Evolutionary conservation across 2,329 filamentous ascomycete species (phyloP).

Genomic region (Venturia asperata): DNA sequence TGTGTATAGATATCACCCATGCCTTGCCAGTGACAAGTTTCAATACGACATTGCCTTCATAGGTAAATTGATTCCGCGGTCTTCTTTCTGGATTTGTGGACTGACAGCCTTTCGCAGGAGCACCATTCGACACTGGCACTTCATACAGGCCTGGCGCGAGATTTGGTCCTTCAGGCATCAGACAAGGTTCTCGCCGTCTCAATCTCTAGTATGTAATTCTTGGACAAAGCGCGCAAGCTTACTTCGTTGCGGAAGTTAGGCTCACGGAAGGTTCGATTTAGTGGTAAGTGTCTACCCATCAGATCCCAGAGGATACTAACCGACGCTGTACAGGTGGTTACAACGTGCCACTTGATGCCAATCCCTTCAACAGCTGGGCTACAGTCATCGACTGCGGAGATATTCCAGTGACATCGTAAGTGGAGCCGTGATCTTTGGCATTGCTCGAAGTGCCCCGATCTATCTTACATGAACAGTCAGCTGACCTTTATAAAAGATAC

Average conservation of each 20-base stretch:
- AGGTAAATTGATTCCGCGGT: slow-evolving; percentile 43
- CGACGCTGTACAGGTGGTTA: slow-evolving; percentile 53
- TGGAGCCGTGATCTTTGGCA: slow-evolving; percentile 18
- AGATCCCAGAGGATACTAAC: not conserved
- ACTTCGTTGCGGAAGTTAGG: slow-evolving; percentile 31
- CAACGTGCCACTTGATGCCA: slow-evolving; percentile 72
- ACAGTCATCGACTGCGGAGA: slow-evolving; percentile 77
- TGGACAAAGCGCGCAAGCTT: slow-evolving; percentile 23
- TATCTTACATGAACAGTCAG: not conserved
- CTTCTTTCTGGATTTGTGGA: not conserved
- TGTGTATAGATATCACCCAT: slow-evolving; percentile 55
- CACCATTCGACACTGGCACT: slow-evolving; percentile 65
- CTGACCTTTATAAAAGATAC: slow-evolving; percentile 46
- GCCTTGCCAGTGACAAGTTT: slow-evolving; percentile 60
- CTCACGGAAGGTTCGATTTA: slow-evolving; percentile 49
- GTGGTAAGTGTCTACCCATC: slow-evolving; percentile 36
- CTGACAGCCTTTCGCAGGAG: slow-evolving; percentile 42
- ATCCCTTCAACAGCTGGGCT: slow-evolving; percentile 76
- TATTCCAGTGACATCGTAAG: slow-evolving; percentile 75
- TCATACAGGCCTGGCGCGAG: slow-evolving; percentile 74
- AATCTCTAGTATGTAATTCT: slow-evolving; percentile 70
- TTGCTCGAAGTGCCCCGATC: not conserved
- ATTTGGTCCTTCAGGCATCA: slow-evolving; percentile 77
- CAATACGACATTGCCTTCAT: slow-evolving; percentile 83
- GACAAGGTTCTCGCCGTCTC: slow-evolving; percentile 76